Evolutionary conservation across 1,139 yeast genomes (phyloP), one percentile per base, ranked within the genome.

Genomic region (Pichia sp.): DNA sequence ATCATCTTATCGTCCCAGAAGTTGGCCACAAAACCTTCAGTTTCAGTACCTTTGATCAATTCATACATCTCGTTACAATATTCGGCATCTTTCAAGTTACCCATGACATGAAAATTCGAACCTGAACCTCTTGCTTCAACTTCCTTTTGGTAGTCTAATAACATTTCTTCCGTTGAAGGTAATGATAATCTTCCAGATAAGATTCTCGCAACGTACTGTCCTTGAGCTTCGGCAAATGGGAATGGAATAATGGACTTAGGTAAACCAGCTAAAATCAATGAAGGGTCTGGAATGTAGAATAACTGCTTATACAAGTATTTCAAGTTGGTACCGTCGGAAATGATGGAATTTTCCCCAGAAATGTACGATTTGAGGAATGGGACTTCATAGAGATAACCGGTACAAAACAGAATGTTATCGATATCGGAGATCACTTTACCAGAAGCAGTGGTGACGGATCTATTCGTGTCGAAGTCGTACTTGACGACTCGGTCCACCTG

Each of bases 151-250:
- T 59, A 57, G n/a, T 36, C 47, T 32, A 45, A 39, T 9, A 49
- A 32, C 73, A 71, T 72, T 27, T 60, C 66, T 33, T 57, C 55
- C 23, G 51, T 42, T 4, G 61, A 42, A 1, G 78, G 78, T 32
- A 73, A 56, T 8, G 47, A 40, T 9, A 66, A 51, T 43, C 73
- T 60, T 5, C 77, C 77, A 34, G 70, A 63, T 44, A 64, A 61
- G 3, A 64, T 67, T 40, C 77, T 61, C 4, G 77, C 68, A 38
- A 71, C 61, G n/a, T 69, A 57, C 32, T 71, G 67, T 5, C 67
- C 70, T 55, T 73, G 77, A 26, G 69, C 66, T 57, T 73, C 77
- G 4, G 73, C 64, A 33, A 71, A 60, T 29, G 77, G 74, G 62
- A 73, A 67, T 26, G 79, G 79, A 31, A 71, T 63, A 27, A 72